Evolutionary conservation across 2,329 filamentous ascomycete genomes (phyloP), one percentile per base, ranked within the genome.

Genomic region (Rhynchosporium graminicola): DNA sequence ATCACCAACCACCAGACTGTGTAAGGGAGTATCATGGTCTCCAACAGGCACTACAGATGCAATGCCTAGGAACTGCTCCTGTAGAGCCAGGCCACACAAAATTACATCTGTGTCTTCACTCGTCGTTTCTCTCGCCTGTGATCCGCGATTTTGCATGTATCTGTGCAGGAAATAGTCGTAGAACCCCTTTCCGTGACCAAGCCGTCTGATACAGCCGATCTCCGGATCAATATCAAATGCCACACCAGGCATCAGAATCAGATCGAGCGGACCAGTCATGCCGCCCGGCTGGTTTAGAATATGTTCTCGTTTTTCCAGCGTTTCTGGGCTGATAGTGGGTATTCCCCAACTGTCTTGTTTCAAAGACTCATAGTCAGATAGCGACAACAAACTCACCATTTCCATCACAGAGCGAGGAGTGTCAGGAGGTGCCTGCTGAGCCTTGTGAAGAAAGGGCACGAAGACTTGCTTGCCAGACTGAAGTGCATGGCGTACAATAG

Each of bases 151-250:
- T 75, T 82, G 74, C 58, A 78, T 75, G 71, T 93, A 96, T 69
- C 88, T 86, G 72, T 88, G 85, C 73, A 99, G 78, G 76, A 97
- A 99, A 76, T 87, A 90, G 79, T 99, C 95, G 80, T 99, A 99
- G 78, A 96, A 99, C 38, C 95, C 95, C 76, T 92, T 96, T 61
- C 95, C 95, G 76, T 99, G 95, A 46, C 95, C 95, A 26, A 98
- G 82, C 70, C 95, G 84, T 68, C 88, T 85, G 64, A 95, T 83
- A 12, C 78, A 79, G 3, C 80, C 80, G 29, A 76, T 76, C 10
- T 77, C 72, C 13, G 77, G 75, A 63, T 85, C 81, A 57, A 80
- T 69, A 75, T 97, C 93, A 76, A 99, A 99, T 3, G 92, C 94
- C 71, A 99, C 90, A 12, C 93, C 95, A 0, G 95, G 95, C 81